Base-by-base conservation (phyloP, 148 eudicot species). In the Tetragonia tetragonoides region DNA sequence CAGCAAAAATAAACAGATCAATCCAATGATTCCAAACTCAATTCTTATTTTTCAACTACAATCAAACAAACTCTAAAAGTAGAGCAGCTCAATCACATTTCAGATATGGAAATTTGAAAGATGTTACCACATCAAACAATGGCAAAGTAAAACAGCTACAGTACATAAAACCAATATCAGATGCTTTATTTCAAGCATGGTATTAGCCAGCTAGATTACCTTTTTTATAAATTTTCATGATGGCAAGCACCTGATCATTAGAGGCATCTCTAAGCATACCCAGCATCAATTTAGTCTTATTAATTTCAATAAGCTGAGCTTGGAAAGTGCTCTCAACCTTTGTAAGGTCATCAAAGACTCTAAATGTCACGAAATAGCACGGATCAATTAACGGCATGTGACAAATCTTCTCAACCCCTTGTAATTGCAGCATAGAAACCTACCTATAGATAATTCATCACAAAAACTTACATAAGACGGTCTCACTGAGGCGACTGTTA, bases 251-350 rank as follows among this genome's bases (percentile, higher is more conserved):
- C 34, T 44, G 44, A 54, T 56, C 75, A 72, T 34, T 44, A 34
- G 75, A 53, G 7, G 42, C 46, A 56, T 72, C 75, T 72, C 75
- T 28, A 37, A 72, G 75, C 75, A 72, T 56, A 23, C 75, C 75
- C 12, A 72, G 24, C 20, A 23, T 62, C 63, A 20, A 72, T 15
- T 54, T 23, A 49, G 20, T 28, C 16, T 53, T 12, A 2, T 21
- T 42, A 56, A 54, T 37, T 38, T 72, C 44, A 7, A 72, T 49
- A 53, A 72, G 18, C n/a, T 34, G 63, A 17, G 75, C 75, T 56
- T 72, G 75, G 37, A 72, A 63, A 46, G 74, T 71, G 41, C 17
- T 38, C 24, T 49, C 46, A n/a, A 24, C 61, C 24, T 49, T 54
- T 10, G 64, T 17, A 8, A 4, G 21, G 5, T 9, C 59, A 20